Evolutionary conservation across 2,329 filamentous ascomycete genomes (phyloP).

Genomic region (Microsporum audouinii): DNA sequence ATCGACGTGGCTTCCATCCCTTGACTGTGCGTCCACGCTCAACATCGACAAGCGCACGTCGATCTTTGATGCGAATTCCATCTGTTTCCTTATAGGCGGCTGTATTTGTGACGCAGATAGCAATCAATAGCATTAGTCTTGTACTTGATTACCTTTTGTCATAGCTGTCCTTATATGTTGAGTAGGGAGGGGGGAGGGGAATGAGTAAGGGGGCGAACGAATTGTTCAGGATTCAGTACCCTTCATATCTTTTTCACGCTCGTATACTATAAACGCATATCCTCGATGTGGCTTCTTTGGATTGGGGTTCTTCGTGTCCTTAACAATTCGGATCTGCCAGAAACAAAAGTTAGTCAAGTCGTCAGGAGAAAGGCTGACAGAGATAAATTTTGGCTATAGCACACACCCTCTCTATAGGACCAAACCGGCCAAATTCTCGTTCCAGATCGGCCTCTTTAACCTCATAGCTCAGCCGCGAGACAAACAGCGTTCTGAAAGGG

Average conservation of each 20-base stretch:
- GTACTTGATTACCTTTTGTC: slow-evolving; percentile 18
- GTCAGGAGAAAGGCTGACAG: neutral
- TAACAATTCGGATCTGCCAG: slow-evolving; percentile 70
- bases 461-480: slow-evolving; percentile 80
- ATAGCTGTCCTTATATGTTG: neutral
- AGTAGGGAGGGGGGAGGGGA: slow-evolving; percentile 14
- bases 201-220: slow-evolving; percentile 22
- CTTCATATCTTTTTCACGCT: slow-evolving; percentile 98
- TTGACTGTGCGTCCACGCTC: slow-evolving; percentile 90
- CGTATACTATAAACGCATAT: slow-evolving; percentile 94
- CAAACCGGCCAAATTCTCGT: slow-evolving; percentile 84
- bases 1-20: slow-evolving; percentile 82
- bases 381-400: neutral
- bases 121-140: slow-evolving; percentile 27
- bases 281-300: slow-evolving; percentile 73
- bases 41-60: slow-evolving; percentile 86
- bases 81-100: slow-evolving; percentile 84
- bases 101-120: slow-evolving; percentile 41
- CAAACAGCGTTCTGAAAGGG: slow-evolving; percentile 88
- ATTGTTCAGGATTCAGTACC: slow-evolving; percentile 49
- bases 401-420: slow-evolving; percentile 79
- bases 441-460: slow-evolving; percentile 82
- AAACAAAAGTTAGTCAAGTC: slow-evolving; percentile 13
- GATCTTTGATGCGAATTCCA: slow-evolving; percentile 83
- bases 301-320: slow-evolving; percentile 65